Conservation (phyloP, 352 stramenopile genomes). For the Pythium aphanidermatum region DNA sequence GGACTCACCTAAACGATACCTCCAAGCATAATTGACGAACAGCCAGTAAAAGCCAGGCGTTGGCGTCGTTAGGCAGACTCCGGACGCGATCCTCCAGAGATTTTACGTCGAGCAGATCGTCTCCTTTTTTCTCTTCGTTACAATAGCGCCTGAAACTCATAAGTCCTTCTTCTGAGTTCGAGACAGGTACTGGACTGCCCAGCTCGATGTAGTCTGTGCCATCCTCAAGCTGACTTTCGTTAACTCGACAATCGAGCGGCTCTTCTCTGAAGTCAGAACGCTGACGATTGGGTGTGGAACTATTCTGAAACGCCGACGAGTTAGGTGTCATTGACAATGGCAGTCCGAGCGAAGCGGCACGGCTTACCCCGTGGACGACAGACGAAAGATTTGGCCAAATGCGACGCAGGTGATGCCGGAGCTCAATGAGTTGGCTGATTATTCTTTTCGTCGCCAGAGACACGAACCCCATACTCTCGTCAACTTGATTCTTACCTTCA, state of each 20-base stretch:
- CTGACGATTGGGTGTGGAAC: no score
- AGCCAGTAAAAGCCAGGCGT: constrained; percentile 19
- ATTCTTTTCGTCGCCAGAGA: not conserved
- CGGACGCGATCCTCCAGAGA: constrained; percentile 9
- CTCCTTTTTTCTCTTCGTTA: not conserved
- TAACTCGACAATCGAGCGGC: no score
- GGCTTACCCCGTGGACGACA: no score
- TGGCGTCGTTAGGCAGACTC: constrained; percentile 10
- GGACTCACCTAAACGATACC: constrained; percentile 8
- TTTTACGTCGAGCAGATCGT: not conserved
- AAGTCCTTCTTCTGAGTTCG: not conserved
- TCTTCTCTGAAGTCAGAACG: no score
- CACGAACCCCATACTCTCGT: constrained; percentile 1
- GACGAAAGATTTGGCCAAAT: no score
- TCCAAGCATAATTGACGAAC: constrained; percentile 12
- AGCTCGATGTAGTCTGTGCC: no score
- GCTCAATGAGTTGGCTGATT: not conserved
- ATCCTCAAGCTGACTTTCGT: no score
- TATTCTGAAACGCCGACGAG: no score
- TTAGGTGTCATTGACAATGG: no score
- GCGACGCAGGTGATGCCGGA: no score
- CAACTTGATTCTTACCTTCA: not conserved
- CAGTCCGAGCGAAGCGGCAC: no score
- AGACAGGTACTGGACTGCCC: no score
- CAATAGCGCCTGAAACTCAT: not conserved